Conservation (phyloP, 176 grass and related monocot genomes). For the Cenchrus purpureus region DNA sequence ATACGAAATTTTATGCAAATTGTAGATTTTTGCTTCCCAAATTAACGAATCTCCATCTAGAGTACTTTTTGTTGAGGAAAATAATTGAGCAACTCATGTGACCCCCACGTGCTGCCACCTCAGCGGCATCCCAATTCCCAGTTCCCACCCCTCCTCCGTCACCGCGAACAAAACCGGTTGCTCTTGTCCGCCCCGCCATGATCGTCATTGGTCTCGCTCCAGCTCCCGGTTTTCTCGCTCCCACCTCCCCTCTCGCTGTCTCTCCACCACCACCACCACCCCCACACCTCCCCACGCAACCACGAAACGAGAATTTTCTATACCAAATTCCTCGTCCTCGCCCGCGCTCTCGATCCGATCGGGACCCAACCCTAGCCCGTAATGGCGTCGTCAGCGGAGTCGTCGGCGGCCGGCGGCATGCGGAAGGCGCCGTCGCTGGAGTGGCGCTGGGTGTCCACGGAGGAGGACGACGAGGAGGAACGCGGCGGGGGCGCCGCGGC, state of each 20-base stretch:
- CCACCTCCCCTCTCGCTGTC: background rate
- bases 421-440: conserved; percentile 63
- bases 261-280: background rate
- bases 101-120: conserved; percentile 51
- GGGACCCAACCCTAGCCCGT: conserved; percentile 32
- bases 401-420: conserved; percentile 51
- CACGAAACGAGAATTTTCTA: background rate
- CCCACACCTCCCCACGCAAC: conserved; percentile 43
- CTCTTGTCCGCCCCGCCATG: conserved; percentile 8
- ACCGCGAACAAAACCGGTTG: conserved; percentile 40
- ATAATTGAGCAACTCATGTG: conserved; percentile 15
- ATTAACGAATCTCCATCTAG: too few relatives aligned
- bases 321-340: background rate
- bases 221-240: conserved; percentile 53
- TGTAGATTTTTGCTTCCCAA: too few relatives aligned
- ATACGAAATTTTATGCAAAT: too few relatives aligned
- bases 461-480: conserved; percentile 52
- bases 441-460: conserved; percentile 73
- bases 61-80: background rate
- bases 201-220: background rate
- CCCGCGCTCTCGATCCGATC: conserved; percentile 50
- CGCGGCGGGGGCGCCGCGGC: conserved; percentile 3
- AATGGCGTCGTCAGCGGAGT: conserved; percentile 47
- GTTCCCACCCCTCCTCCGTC: background rate
- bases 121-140: background rate